Evolutionary conservation across 371 early-diverging fungal species (phyloP).

Genomic region (Mucor lusitanicus): DNA sequence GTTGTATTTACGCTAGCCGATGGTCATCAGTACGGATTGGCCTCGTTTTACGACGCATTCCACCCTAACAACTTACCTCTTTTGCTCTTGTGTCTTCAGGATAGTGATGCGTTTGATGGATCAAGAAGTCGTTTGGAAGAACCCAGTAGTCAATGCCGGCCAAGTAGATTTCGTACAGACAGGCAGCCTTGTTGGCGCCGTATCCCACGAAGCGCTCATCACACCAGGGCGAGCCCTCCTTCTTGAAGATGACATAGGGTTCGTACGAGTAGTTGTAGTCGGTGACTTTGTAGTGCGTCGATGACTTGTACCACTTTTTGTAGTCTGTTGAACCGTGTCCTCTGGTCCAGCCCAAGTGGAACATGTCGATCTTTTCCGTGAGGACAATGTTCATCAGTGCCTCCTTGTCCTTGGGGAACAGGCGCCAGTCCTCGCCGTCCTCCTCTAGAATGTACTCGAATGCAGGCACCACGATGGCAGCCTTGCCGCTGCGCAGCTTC

Average conservation of each 20-base stretch:
- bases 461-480: constrained; percentile 62
- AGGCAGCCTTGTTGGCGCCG: constrained; percentile 73
- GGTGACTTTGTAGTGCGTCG: constrained; percentile 51
- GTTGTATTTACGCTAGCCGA: constrained; percentile 61
- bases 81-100: constrained; percentile 61
- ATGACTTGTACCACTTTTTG: constrained; percentile 49
- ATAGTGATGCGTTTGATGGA: constrained; percentile 71
- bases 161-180: constrained; percentile 67
- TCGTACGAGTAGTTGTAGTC: constrained; percentile 64
- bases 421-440: constrained; percentile 54
- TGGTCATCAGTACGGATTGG: background rate
- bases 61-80: constrained; percentile 43
- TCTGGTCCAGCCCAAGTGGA: constrained; percentile 56
- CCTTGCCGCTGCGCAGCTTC: constrained; percentile 44
- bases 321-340: constrained; percentile 66
- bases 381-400: constrained; percentile 43
- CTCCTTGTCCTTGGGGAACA: constrained; percentile 52
- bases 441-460: constrained; percentile 58
- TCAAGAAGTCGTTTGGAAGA: constrained; percentile 62
- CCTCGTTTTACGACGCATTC: background rate
- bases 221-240: constrained; percentile 67
- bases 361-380: constrained; percentile 55
- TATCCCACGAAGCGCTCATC: constrained; percentile 72
- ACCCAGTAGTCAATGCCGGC: constrained; percentile 68
- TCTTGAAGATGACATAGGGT: constrained; percentile 64